Percentiles rank a stretch among this genome's conserved stretches.
Conservation (phyloP, 1,139 yeast species). For the Barnettozyma hawaiiensis region DNA sequence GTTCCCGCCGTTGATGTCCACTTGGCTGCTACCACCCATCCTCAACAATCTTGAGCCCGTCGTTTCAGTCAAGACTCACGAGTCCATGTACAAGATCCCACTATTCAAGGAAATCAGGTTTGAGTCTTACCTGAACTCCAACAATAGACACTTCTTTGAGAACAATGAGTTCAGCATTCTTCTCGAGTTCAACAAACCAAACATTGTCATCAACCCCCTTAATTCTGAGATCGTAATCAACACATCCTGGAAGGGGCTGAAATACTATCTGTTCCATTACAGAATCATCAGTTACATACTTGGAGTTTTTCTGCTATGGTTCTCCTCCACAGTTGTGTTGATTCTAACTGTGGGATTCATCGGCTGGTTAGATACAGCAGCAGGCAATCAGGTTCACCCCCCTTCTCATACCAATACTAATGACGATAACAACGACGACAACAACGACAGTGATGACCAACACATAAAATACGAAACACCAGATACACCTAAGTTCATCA, state of each 20-base stretch:
- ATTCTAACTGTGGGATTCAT: conserved; percentile 14
- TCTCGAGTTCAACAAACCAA: conserved; percentile 30
- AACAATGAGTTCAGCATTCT: conserved; percentile 29
- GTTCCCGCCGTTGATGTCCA: conserved; percentile 19
- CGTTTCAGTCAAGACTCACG: conserved; percentile 2
- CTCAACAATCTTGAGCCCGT: conserved; percentile 6
- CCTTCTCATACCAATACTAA: conserved; percentile 8
- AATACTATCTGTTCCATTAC: conserved; percentile 51
- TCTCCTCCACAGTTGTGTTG: conserved; percentile 12
- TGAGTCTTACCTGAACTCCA: conserved; percentile 3
- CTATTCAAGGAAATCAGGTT: conserved; percentile 10
- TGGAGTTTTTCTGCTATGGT: conserved; percentile 50
- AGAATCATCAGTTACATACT: conserved; percentile 40
- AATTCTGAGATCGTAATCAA: conserved; percentile 29
- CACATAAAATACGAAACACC: not conserved
- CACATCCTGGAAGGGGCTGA: conserved; percentile 48
- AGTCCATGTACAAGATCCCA: conserved; percentile 8
- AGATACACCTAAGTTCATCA: not conserved
- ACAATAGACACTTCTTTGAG: conserved; percentile 11
- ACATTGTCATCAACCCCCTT: conserved; percentile 21
- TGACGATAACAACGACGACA: conserved; percentile 5
- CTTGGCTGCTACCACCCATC: conserved; percentile 16
- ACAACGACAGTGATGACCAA: not conserved
- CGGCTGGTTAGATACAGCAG: conserved; percentile 9
- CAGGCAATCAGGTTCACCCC: too few relatives aligned